A percentile compares a stretch with the other conserved stretches of the same genome.
phyloP scores from a whole-genome alignment of 441 rosid species.

The Populus hybrid region DNA sequence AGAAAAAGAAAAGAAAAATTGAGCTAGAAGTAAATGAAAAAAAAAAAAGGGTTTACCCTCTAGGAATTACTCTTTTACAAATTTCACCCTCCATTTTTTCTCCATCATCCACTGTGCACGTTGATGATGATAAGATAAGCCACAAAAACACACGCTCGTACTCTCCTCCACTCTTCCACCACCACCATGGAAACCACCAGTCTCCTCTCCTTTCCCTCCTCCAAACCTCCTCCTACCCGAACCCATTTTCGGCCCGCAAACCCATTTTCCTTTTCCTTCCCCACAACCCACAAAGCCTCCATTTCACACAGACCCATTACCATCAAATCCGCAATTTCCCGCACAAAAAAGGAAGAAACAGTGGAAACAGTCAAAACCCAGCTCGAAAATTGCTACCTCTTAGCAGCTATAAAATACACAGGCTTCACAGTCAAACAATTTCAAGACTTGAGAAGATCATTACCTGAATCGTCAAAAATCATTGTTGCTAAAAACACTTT shows the following conservation, averaged over 20 bases:
- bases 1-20: too few species aligned
- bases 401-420: slow-evolving; percentile 73
- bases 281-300: slow-evolving; percentile 9
- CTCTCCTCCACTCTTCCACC: background rate
- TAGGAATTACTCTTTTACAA: background rate
- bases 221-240: slow-evolving; percentile 28
- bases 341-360: slow-evolving; percentile 69
- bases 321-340: slow-evolving; percentile 64
- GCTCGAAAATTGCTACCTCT: slow-evolving; percentile 71
- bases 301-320: slow-evolving; percentile 28
- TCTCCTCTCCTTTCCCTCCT: slow-evolving; percentile 49
- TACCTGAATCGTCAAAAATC: slow-evolving; percentile 70
- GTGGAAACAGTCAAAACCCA: slow-evolving; percentile 64
- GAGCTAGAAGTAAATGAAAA: too few species aligned
- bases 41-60: background rate
- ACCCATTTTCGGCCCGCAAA: slow-evolving; percentile 10
- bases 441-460: slow-evolving; percentile 63
- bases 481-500: slow-evolving; percentile 83
- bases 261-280: slow-evolving; percentile 15
- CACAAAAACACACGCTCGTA: background rate
- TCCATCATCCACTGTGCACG: background rate
- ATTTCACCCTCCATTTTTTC: background rate
- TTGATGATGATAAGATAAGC: slow-evolving; percentile 12
- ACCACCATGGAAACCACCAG: slow-evolving; percentile 49
- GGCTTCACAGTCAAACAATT: slow-evolving; percentile 85